phyloP scores from a whole-genome alignment of 768 basidiomycete genomes.

The Suillus fuscotomentosus region DNA sequence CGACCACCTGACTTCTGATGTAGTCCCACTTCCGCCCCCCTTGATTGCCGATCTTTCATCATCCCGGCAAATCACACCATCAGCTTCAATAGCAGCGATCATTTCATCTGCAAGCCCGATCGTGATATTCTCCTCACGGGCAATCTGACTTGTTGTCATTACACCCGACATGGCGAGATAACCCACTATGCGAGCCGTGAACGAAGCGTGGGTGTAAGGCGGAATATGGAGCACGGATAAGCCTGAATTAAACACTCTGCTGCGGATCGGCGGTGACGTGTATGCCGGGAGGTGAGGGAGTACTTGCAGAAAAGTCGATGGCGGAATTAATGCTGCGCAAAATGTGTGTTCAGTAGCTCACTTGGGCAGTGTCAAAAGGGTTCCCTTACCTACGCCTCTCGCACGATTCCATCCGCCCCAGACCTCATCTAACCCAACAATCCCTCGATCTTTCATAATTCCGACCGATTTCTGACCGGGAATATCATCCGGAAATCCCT shows the following conservation, averaged over 20 bases:
- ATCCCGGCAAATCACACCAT: slow-evolving; percentile 75
- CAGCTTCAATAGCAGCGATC: slow-evolving; percentile 69
- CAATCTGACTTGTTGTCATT: slow-evolving; percentile 68
- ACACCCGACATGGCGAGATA: slow-evolving; percentile 49
- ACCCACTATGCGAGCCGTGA: slow-evolving; percentile 62
- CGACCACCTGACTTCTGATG: slow-evolving; percentile 73
- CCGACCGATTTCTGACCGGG: slow-evolving; percentile 36
- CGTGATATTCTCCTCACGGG: slow-evolving; percentile 66
- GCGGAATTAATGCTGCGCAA: slow-evolving; percentile 81
- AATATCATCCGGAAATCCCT: slow-evolving; percentile 33
- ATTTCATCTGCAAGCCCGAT: slow-evolving; percentile 77
- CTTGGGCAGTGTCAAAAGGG: slow-evolving; percentile 6
- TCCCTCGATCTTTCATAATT: slow-evolving; percentile 76
- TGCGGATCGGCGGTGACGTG: slow-evolving; percentile 66
- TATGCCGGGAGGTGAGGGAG: slow-evolving; percentile 63
- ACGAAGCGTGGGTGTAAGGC: slow-evolving; percentile 63
- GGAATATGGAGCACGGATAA: slow-evolving; percentile 85
- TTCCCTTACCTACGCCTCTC: slow-evolving; percentile 75
- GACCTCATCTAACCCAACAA: slow-evolving; percentile 87
- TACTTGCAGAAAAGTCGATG: slow-evolving; percentile 78
- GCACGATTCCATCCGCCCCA: slow-evolving; percentile 97
- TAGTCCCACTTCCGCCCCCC: slow-evolving; percentile 44
- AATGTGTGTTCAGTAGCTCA: neutral
- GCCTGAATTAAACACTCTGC: slow-evolving; percentile 69
- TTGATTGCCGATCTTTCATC: slow-evolving; percentile 43